These are phyloP conservation scores for Marchantia paleacea DNA, from an alignment of 225 moss, liverwort and hornwort genomes.

Conservation along the genomic window DNA sequence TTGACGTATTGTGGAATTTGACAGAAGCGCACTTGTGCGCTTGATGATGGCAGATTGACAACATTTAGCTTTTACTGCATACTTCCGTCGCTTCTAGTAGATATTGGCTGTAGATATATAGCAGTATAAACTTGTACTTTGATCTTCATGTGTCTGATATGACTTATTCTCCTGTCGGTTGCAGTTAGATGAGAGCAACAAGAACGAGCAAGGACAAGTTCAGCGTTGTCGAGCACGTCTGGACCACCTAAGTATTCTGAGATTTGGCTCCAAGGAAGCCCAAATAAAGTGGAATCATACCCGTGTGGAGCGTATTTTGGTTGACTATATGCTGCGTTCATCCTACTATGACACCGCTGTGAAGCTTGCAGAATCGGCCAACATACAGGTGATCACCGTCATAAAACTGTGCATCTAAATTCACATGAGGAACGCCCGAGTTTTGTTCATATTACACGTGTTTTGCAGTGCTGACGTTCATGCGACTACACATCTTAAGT, in stretches of 20 bases:
- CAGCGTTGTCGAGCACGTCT: conserved; percentile 96
- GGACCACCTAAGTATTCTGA: conserved; percentile 89
- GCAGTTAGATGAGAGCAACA: conserved; percentile 98
- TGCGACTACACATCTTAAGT: no score
- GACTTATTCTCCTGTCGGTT: background rate
- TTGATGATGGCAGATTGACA: no score
- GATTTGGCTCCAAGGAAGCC: conserved; percentile 70
- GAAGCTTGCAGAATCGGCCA: conserved; percentile 77
- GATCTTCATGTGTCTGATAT: background rate
- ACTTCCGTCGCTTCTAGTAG: no score
- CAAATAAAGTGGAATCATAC: conserved; percentile 77
- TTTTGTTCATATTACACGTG: no score
- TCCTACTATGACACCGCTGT: conserved; percentile 91
- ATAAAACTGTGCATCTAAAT: no score
- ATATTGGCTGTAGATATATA: background rate
- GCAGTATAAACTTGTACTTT: background rate
- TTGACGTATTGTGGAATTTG: no score
- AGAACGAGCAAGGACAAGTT: conserved; percentile 89
- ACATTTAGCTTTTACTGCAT: no score
- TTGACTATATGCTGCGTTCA: conserved; percentile 96
- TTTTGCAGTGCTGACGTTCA: no score
- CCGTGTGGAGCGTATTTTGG: conserved; percentile 87
- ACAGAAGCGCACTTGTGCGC: no score
- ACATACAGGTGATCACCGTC: conserved; percentile 57
- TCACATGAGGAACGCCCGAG: no score